Conservation (phyloP, 345 rosid genomes). For the Pelargonium nanum region DNA sequence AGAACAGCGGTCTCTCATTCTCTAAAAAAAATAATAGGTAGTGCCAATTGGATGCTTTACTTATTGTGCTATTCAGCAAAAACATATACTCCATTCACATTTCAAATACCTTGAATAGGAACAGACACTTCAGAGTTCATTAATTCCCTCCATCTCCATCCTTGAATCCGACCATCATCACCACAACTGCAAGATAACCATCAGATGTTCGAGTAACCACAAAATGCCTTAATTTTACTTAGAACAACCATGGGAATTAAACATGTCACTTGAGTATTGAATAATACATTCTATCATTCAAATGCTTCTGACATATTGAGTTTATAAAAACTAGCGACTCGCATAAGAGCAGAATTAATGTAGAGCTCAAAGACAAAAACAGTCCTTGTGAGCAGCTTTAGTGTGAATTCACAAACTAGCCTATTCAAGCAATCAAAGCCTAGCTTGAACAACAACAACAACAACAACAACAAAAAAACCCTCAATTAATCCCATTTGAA, state of each 20-base stretch:
- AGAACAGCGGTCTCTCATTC: background rate
- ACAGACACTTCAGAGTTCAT: constrained; percentile 28
- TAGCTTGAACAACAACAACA: too few relatives aligned
- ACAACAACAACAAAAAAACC: background rate
- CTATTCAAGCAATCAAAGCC: too few relatives aligned
- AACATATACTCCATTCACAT: background rate
- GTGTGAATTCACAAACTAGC: too few relatives aligned
- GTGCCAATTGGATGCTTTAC: background rate
- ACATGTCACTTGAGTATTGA: too few relatives aligned
- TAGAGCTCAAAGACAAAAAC: too few relatives aligned
- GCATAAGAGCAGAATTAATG: too few relatives aligned
- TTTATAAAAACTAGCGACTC: too few relatives aligned
- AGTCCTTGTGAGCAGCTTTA: too few relatives aligned
- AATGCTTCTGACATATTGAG: too few relatives aligned
- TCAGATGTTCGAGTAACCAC: constrained; percentile 1
- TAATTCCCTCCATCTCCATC: constrained; percentile 85
- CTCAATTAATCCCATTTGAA: background rate
- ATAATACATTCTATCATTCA: too few relatives aligned
- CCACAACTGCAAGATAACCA: constrained; percentile 58
- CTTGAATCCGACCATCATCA: constrained; percentile 83
- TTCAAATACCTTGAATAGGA: constrained; percentile 37
- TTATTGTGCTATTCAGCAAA: background rate
- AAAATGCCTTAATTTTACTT: too few relatives aligned
- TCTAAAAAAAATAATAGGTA: background rate
- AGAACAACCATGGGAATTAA: too few relatives aligned